These are phyloP conservation scores for Aurinia saxatilis DNA, from an alignment of 345 rosid species.

Conservation along the genomic window DNA sequence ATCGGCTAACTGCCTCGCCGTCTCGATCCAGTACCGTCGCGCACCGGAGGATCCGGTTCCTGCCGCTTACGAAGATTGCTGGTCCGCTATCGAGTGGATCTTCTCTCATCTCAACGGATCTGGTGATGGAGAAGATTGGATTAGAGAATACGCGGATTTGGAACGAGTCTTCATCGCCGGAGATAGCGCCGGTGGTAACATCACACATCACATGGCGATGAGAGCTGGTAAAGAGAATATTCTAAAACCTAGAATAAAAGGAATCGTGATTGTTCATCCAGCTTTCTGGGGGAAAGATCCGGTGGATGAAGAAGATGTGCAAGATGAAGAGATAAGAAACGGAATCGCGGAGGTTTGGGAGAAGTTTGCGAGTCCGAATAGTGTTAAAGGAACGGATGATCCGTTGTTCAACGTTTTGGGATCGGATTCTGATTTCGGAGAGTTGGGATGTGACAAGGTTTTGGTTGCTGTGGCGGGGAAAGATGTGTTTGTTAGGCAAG, in stretches of 20 bases:
- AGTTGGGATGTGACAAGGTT: constrained; percentile 35
- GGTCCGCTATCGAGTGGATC: constrained; percentile 48
- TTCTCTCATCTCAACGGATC: constrained; percentile 16
- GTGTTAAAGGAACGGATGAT: constrained; percentile 29
- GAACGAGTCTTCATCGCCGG: constrained; percentile 33
- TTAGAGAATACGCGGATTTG: constrained; percentile 32
- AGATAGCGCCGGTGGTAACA: constrained; percentile 47
- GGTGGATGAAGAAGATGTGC: constrained; percentile 34
- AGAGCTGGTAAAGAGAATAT: constrained; percentile 31
- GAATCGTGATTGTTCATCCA: constrained; percentile 38
- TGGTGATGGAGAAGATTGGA: constrained; percentile 37
- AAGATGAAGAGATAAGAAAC: constrained; percentile 23
- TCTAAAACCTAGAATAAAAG: constrained; percentile 17
- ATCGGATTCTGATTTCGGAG: constrained; percentile 36
- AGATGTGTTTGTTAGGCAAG: constrained; percentile 43
- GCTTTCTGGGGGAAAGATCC: constrained; percentile 46
- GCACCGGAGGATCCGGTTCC: constrained; percentile 48
- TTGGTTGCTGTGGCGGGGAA: constrained; percentile 52
- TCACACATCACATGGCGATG: constrained; percentile 42
- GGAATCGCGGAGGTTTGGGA: constrained; percentile 37
- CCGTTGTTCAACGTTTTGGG: constrained; percentile 48
- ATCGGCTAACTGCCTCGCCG: constrained; percentile 34
- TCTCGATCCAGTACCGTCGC: constrained; percentile 37
- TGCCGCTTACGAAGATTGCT: constrained; percentile 36
- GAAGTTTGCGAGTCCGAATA: constrained; percentile 36